Evolutionary conservation across 257 asterid species (phyloP).

Genomic region (Coffea eugenioides): DNA sequence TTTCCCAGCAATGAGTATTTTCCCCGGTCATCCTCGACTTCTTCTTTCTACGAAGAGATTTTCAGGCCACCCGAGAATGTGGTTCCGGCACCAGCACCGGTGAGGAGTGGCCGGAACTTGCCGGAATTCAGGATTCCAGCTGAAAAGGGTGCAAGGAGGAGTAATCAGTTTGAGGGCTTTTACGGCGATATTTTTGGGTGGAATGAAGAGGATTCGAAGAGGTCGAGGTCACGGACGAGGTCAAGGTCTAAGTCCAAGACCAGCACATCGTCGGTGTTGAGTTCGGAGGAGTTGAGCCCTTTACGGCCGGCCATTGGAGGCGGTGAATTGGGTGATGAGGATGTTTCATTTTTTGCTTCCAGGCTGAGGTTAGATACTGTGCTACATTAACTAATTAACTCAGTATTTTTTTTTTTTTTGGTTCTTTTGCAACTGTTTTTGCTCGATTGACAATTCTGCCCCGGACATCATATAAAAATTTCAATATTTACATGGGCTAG

Average conservation of each 20-base stretch:
- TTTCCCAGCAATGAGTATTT: conserved; percentile 29
- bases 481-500: neutral
- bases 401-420: no score
- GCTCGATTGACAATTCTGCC: neutral
- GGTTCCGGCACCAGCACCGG: conserved; percentile 11
- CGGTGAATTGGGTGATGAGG: conserved; percentile 30
- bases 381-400: neutral
- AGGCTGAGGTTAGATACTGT: conserved; percentile 55
- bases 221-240: conserved; percentile 63
- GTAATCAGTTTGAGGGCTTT: conserved; percentile 42
- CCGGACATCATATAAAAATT: neutral
- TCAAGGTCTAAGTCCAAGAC: conserved; percentile 47
- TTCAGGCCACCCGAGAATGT: conserved; percentile 42
- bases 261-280: conserved; percentile 63
- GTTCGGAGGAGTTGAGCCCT: conserved; percentile 81
- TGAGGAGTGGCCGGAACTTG: conserved; percentile 47
- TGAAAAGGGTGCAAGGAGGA: conserved; percentile 19
- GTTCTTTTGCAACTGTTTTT: neutral
- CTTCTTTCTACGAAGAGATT: conserved; percentile 45
- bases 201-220: conserved; percentile 44
- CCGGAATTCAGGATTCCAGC: conserved; percentile 68
- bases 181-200: conserved; percentile 67
- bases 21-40: conserved; percentile 32
- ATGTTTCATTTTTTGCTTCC: conserved; percentile 51
- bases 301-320: conserved; percentile 45